Conservation (phyloP, 2,329 filamentous ascomycete genomes). For the Podosphaera xanthii region DNA sequence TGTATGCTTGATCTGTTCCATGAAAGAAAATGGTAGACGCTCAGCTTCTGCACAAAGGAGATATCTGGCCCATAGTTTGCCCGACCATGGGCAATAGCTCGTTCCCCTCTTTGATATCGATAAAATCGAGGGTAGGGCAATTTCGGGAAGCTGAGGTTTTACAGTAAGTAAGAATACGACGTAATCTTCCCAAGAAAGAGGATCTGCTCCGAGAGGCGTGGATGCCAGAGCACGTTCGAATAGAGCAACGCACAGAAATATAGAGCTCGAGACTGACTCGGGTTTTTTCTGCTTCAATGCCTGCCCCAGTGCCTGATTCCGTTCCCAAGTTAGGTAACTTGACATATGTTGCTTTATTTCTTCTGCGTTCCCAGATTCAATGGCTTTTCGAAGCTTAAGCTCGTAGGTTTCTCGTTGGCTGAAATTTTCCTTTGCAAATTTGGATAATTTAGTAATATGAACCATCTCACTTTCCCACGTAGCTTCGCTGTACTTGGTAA, state of each 20-base stretch:
- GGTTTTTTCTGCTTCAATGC: constrained; percentile 29
- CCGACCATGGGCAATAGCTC: constrained; percentile 81
- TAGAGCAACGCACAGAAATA: constrained; percentile 36
- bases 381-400: constrained; percentile 36
- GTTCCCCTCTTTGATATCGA: constrained; percentile 62
- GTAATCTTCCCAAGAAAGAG: constrained; percentile 64
- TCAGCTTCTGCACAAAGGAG: constrained; percentile 68
- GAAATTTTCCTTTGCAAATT: constrained; percentile 39
- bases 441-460: constrained; percentile 37
- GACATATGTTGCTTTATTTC: constrained; percentile 28
- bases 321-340: constrained; percentile 75
- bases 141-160: constrained; percentile 14
- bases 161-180: constrained; percentile 12
- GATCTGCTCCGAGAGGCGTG: constrained; percentile 43
- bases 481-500: constrained; percentile 46
- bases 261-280: constrained; percentile 21
- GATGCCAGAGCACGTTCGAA: constrained; percentile 53
- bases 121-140: constrained; percentile 28
- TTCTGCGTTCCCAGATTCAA: constrained; percentile 30
- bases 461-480: constrained; percentile 57
- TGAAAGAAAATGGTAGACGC: constrained; percentile 50
- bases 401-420: constrained; percentile 45
- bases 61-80: constrained; percentile 72
- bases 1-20: constrained; percentile 76
- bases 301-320: constrained; percentile 33